These are phyloP conservation scores for Globisporangium spiculum DNA, from an alignment of 352 stramenopile genomes.

Conservation along the genomic window DNA sequence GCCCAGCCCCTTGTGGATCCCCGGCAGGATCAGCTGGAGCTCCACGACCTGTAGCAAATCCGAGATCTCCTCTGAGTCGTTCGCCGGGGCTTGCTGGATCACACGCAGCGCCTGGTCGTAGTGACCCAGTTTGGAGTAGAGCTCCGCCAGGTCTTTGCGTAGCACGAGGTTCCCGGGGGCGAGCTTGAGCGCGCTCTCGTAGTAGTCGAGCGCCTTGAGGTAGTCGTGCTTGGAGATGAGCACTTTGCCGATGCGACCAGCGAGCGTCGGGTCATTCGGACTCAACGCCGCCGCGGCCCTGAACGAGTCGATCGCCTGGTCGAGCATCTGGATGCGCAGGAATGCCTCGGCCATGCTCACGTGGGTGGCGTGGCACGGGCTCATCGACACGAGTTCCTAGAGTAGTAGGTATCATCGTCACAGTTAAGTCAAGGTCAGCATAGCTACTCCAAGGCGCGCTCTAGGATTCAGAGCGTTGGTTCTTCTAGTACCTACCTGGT, in stretches of 20 bases:
- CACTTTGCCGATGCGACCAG: slow-evolving; percentile 85
- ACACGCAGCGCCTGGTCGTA: slow-evolving; percentile 83
- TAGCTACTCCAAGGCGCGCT: too few relatives aligned
- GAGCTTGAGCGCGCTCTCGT: slow-evolving; percentile 86
- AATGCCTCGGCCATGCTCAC: slow-evolving; percentile 91
- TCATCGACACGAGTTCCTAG: slow-evolving; percentile 78
- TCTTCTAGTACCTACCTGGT: slow-evolving; percentile 32
- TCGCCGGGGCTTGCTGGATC: slow-evolving; percentile 65
- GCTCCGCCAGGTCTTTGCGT: slow-evolving; percentile 86
- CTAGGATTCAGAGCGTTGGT: too few relatives aligned
- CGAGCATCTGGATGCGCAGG: slow-evolving; percentile 89
- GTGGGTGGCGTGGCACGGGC: slow-evolving; percentile 68
- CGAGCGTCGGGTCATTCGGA: slow-evolving; percentile 73
- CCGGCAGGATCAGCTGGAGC: slow-evolving; percentile 74
- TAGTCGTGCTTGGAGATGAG: slow-evolving; percentile 94
- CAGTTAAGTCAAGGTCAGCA: too few relatives aligned
- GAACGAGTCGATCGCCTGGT: slow-evolving; percentile 83
- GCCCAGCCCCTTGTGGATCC: slow-evolving; percentile 70
- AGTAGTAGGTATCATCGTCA: too few relatives aligned
- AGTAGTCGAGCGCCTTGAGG: slow-evolving; percentile 91
- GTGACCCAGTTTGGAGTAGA: slow-evolving; percentile 87
- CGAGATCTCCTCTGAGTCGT: slow-evolving; percentile 65
- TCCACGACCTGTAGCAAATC: slow-evolving; percentile 68
- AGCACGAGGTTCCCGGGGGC: slow-evolving; percentile 73
- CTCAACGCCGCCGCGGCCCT: slow-evolving; percentile 52